Evolutionary conservation across 179 eudicot genomes (phyloP).

Genomic region (Kewa caespitosa): DNA sequence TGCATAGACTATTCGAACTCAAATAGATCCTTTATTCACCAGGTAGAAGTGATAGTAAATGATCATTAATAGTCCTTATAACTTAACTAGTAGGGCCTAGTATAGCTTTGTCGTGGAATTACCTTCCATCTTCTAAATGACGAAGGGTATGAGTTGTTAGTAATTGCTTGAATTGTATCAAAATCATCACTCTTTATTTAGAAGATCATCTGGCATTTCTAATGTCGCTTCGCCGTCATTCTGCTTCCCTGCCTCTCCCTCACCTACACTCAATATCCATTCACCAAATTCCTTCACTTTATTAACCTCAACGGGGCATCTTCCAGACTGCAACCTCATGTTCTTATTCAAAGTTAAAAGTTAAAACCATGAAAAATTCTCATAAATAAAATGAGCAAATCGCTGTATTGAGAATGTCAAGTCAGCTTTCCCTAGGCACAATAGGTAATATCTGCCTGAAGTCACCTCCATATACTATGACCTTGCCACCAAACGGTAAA

Average conservation of each 20-base stretch:
- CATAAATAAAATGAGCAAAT: background rate
- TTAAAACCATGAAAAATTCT: background rate
- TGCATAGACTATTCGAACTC: background rate
- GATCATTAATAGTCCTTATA: background rate
- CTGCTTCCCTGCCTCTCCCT: background rate
- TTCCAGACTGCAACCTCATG: too few relatives aligned
- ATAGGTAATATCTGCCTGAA: background rate
- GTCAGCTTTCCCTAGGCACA: background rate
- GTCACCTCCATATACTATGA: background rate
- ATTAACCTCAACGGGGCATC: too few relatives aligned
- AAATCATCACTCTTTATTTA: background rate
- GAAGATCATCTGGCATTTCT: conserved; percentile 15
- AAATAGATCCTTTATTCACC: background rate
- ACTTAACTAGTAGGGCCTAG: conserved; percentile 1
- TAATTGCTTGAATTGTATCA: background rate
- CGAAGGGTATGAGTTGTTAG: background rate
- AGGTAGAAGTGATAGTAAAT: background rate
- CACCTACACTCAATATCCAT: background rate
- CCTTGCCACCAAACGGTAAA: background rate
- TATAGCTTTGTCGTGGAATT: conserved; percentile 20
- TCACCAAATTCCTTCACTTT: background rate
- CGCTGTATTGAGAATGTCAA: background rate
- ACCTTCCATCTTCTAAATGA: background rate
- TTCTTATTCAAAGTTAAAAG: background rate
- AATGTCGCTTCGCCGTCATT: background rate